Evolutionary conservation across 768 basidiomycete species (phyloP).

Genomic region (Leucosporidium creatinivorum): DNA sequence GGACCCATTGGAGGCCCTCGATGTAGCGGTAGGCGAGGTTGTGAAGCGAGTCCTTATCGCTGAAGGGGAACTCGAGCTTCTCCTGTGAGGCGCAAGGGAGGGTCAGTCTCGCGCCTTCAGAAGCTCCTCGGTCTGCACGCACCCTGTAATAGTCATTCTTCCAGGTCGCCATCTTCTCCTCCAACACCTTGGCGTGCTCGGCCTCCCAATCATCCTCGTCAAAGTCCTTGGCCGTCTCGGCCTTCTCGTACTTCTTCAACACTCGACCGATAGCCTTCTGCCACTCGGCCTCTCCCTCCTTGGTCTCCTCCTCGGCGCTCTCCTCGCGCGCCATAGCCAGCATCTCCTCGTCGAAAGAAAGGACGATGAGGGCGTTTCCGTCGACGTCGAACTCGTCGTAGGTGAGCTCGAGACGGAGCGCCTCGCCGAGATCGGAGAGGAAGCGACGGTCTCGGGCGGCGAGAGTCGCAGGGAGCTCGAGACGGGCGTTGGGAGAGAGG

Average conservation of each 20-base stretch:
- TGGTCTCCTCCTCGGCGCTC: conserved; percentile 48
- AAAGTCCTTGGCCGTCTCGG: conserved; percentile 64
- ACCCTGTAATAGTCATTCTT: conserved; percentile 85
- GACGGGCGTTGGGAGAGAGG: conserved; percentile 41
- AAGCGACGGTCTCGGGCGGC: conserved; percentile 73
- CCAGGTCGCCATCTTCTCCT: conserved; percentile 87
- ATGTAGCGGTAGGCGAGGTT: conserved; percentile 71
- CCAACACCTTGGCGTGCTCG: conserved; percentile 62
- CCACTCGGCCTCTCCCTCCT: conserved; percentile 51
- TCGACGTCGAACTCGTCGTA: conserved; percentile 92
- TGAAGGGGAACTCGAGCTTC: conserved; percentile 75
- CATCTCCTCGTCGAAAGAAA: conserved; percentile 53
- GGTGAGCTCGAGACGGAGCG: conserved; percentile 67
- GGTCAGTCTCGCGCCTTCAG: background rate
- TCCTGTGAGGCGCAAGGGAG: conserved; percentile 48
- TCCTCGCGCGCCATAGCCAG: conserved; percentile 50
- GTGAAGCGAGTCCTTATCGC: conserved; percentile 57
- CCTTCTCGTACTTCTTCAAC: conserved; percentile 77
- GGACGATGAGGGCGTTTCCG: conserved; percentile 42
- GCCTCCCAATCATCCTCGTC: conserved; percentile 60
- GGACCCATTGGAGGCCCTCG: conserved; percentile 96
- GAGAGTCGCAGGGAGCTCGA: conserved; percentile 70
- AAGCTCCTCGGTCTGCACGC: conserved; percentile 21
- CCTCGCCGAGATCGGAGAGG: conserved; percentile 63
- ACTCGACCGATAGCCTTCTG: conserved; percentile 69